Evolutionary conservation across 129 eudicot species (phyloP), one percentile per base, ranked within the genome.

Genomic region (Flaveria linearis): DNA sequence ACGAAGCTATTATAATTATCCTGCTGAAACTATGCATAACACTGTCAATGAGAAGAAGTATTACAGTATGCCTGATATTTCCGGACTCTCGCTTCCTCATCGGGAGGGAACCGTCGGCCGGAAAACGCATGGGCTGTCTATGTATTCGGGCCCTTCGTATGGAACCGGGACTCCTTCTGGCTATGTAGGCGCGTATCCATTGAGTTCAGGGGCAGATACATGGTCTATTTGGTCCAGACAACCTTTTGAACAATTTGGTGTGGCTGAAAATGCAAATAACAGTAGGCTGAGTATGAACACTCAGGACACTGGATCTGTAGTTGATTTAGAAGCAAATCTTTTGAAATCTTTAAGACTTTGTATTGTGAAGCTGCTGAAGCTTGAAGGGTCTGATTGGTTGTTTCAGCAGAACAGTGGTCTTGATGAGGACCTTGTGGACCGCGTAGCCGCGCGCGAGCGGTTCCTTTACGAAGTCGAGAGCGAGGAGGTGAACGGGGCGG

Each of bases 331-430:
- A 82, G 86, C 88, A 8, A 91, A 84, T 72, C 81, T 91, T 78
- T 88, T 94, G 45, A 93, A 91, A 82, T 88, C 97, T 15, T 78
- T 93, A 71, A 88, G 97, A 75, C 75, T 82, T 70, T 91, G 92
- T 74, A 84, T 89, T 41, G 73, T 80, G 50, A 91, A 85, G 81
- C 89, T 94, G 68, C 82, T 94, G 81, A 94, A 89, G 81, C 87
- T 94, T 41, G 99, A 94, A 82, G 99, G 97, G 63, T 89, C 97
- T 3, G 89, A 89, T 39, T 89, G 93, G 96, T 76, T 94, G 86
- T 94, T 94, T 79, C 86, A 83, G 78, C 96, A 87, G 68, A 87
- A 91, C 75, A 92, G 91, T 70, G 99, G 99, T 72, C 86, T 82
- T 8, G 97, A 92, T 74, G 97, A 94, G 85, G 97, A 94, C 77